phyloP scores from a whole-genome alignment of 2,329 filamentous ascomycete species.

The Lecanicillium sp. region DNA sequence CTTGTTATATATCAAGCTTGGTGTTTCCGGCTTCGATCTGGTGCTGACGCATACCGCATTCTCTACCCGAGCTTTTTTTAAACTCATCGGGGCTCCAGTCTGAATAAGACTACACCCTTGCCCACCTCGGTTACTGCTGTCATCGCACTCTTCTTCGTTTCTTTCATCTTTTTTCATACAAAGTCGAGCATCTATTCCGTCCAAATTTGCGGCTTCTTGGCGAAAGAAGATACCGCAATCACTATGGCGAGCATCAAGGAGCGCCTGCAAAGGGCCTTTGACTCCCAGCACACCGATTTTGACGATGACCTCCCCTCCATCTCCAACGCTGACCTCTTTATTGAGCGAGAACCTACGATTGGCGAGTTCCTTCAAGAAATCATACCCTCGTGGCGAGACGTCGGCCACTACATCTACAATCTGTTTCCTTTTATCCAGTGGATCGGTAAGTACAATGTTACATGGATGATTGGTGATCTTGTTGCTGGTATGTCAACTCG shows the following conservation, averaged over 20 bases:
- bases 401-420: conserved; percentile 31
- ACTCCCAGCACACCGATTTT: conserved; percentile 24
- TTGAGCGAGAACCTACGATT: conserved; percentile 38
- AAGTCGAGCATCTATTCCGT: too few species aligned
- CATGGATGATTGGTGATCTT: conserved; percentile 42
- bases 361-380: conserved; percentile 35
- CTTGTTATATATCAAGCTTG: too few species aligned
- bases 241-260: conserved; percentile 19
- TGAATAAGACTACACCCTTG: too few species aligned
- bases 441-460: conserved; percentile 44
- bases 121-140: too few species aligned
- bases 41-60: too few species aligned
- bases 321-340: conserved; percentile 31
- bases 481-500: conserved; percentile 31
- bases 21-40: too few species aligned
- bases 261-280: conserved; percentile 17
- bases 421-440: conserved; percentile 45
- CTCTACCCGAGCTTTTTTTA: too few species aligned
- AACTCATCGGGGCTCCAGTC: too few species aligned
- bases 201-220: too few species aligned
- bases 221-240: not conserved
- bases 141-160: too few species aligned
- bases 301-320: conserved; percentile 31
- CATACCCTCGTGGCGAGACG: conserved; percentile 26
- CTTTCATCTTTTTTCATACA: too few species aligned